These are phyloP conservation scores for Penicillium cinerascens DNA, from an alignment of 495 filamentous ascomycete species.

Conservation along the genomic window DNA sequence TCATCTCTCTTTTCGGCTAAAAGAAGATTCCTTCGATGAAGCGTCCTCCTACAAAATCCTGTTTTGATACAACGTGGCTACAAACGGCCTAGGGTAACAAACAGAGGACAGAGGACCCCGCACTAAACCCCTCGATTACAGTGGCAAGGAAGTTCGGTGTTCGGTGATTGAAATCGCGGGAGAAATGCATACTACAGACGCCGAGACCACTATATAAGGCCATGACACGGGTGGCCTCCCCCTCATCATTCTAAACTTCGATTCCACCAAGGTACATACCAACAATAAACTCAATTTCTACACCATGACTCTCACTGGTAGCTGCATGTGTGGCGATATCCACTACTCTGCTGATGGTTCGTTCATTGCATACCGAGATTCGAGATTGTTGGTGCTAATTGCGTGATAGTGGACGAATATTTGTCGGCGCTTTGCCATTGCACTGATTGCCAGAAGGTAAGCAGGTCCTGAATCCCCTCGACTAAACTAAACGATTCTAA, in stretches of 20 bases:
- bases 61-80: too few species aligned
- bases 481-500: not conserved
- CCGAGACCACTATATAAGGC: not conserved
- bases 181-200: too few species aligned
- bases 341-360: slow-evolving; percentile 33
- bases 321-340: slow-evolving; percentile 42
- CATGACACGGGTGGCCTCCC: not conserved
- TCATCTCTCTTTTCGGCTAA: too few species aligned
- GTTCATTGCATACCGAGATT: not conserved
- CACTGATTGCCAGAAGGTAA: slow-evolving; percentile 46
- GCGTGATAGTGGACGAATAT: slow-evolving; percentile 26
- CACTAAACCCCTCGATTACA: too few species aligned
- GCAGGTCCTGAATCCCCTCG: not conserved
- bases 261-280: slow-evolving; percentile 26
- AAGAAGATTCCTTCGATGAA: too few species aligned
- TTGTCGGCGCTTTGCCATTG: slow-evolving; percentile 46
- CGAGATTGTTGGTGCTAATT: not conserved
- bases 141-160: too few species aligned
- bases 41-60: too few species aligned
- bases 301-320: slow-evolving; percentile 35
- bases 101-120: too few species aligned
- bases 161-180: too few species aligned
- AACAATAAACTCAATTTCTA: not conserved
- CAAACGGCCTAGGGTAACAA: too few species aligned
- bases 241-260: not conserved